Base-by-base conservation (phyloP, 768 basidiomycete species). In the Rhizopogon vulgaris region DNA sequence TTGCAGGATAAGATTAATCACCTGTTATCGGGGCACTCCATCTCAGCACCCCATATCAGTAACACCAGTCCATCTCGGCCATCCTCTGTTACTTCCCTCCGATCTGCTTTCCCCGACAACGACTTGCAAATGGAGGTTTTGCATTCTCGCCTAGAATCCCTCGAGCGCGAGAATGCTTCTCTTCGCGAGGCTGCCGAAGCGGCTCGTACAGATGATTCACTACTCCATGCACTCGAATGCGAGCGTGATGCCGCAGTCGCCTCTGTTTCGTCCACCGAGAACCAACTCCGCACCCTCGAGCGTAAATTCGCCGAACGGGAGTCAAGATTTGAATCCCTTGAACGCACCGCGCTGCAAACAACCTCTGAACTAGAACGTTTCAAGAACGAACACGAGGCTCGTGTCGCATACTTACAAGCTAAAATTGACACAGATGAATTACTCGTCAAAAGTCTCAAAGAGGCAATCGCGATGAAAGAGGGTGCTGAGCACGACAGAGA, bases 81-180 rank as follows among this genome's bases (percentile, higher is more conserved):
- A 41, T 55, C 53, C 47, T 59, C 64, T 34, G 54, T 60, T 48
- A 28, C 59, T 15, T 60, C 71, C 36, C 70, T 72, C 66, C 18
- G 67, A 69, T 54, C 68, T 79, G 42, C 78, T 76, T 47, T 76
- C 69, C 5, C 73, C 30, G 55, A 57, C 45, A 37, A 38, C 36
- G 40, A 52, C 15, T 34, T 49, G 10, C 42, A 59, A 37, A 38
- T 47, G 38, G 46, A 60, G 14, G 17, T 47, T 37, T 60, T 67
- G 14, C 59, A 63, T 32, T 59, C 66, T 14, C 69, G 79, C 17
- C 60, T 90, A 30, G 77, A 83, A 52, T 75, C 78, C 1, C 71
- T 88, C 8, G 85, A 90, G 62, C 80, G 79, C 51, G 89, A 92
- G 63, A 88, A 85, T 53, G 73, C 74, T 46, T 77, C 83, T 18